Conservation (phyloP, 108 stramenopile genomes). For the Nannochloropsis oceanica region DNA sequence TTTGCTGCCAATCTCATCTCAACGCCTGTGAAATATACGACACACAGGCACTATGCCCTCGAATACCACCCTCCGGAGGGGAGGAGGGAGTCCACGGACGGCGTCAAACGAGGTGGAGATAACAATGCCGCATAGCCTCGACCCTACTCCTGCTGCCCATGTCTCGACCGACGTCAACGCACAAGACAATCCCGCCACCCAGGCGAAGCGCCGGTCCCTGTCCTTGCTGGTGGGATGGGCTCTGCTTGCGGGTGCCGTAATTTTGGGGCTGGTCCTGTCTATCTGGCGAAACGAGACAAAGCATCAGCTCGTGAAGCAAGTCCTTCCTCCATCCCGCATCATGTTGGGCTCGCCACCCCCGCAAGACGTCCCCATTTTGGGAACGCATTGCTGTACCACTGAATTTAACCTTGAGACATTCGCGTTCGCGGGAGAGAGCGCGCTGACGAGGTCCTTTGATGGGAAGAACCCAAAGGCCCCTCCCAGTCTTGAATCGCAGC, state of each 20-base stretch:
- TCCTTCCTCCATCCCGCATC: not conserved
- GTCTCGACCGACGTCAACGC: no score
- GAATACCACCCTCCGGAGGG: no score
- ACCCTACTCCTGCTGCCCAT: no score
- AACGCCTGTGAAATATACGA: no score
- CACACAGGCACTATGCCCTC: no score
- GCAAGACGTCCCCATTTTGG: not conserved
- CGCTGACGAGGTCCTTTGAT: not conserved
- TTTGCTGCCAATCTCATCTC: no score
- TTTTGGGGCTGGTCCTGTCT: not conserved
- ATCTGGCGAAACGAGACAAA: not conserved
- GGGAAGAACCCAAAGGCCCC: not conserved
- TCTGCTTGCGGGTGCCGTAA: not conserved
- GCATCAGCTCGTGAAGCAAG: not conserved
- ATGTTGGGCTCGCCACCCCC: not conserved
- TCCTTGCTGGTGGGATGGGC: not conserved
- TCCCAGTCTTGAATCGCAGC: not conserved
- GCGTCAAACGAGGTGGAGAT: no score
- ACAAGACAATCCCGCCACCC: no score
- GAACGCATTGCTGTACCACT: not conserved
- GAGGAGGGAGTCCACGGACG: no score
- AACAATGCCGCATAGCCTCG: no score
- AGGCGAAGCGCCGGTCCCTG: not conserved
- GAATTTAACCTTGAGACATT: not conserved
- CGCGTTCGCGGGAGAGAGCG: not conserved